phyloP scores from a whole-genome alignment of 1,139 yeast species.

The Suhomyces taliae region DNA sequence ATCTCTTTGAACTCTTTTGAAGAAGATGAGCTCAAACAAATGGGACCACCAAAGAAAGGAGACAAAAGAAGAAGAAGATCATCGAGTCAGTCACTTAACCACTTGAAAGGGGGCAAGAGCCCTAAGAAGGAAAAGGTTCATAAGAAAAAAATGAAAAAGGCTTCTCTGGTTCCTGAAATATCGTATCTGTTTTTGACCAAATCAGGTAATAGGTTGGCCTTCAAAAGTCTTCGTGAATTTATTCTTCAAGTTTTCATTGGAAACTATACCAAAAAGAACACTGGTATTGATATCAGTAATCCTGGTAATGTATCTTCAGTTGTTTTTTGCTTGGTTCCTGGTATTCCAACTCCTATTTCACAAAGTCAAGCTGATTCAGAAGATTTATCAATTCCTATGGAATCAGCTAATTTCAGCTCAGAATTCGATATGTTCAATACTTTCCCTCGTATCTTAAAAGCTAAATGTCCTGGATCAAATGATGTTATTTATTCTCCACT shows the following conservation, averaged over 20 bases:
- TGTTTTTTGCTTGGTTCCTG: conserved; percentile 67
- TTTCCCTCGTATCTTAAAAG: conserved; percentile 44
- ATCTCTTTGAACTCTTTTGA: conserved; percentile 26
- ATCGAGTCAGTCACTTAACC: conserved; percentile 28
- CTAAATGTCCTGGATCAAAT: conserved; percentile 62
- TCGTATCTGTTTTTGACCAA: too few species aligned
- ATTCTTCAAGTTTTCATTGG: conserved; percentile 25
- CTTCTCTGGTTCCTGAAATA: conserved; percentile 30
- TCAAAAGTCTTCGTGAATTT: conserved; percentile 50
- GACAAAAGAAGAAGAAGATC: conserved; percentile 42
- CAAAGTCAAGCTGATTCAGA: neutral
- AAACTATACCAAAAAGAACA: neutral
- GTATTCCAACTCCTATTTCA: conserved; percentile 38
- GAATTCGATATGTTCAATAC: conserved; percentile 34
- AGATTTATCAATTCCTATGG: conserved; percentile 7
- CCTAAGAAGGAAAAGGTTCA: conserved; percentile 27
- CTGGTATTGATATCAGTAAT: conserved; percentile 9
- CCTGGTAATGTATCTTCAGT: conserved; percentile 32
- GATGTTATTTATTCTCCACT: conserved; percentile 56
- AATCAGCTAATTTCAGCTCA: conserved; percentile 16
- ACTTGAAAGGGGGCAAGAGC: conserved; percentile 1
- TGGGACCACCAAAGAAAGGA: conserved; percentile 13
- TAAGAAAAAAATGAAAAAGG: conserved; percentile 36
- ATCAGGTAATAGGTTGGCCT: conserved; percentile 22
- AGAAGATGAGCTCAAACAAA: conserved; percentile 10